Evolutionary conservation across 2,329 filamentous ascomycete genomes (phyloP), one percentile per base, ranked within the genome.

Genomic region (Sclerotinia trifoliorum): DNA sequence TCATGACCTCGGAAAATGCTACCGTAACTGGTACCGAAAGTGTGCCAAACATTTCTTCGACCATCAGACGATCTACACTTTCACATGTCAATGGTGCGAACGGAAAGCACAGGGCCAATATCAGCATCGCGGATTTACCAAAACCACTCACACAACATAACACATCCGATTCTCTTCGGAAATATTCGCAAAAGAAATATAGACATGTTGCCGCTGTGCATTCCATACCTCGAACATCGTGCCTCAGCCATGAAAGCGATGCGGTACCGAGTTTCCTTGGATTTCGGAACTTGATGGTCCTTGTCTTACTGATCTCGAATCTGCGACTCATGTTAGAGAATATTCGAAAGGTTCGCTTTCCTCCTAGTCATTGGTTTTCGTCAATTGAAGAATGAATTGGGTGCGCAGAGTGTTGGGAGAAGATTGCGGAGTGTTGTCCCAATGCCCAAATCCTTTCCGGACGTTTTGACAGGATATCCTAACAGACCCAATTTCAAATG

Each of bases 291-390:
- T 85, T 99, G 71, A 97, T 97, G 92, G 91, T 97, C 51, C 89
- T 98, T 76, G 92, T 97, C 49, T 81, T 97, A 70, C 88, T 98
- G 76, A 93, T 94, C 62, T 95, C 94, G 75, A 99, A 99, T 78
- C 80, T 99, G 64, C 89, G 95, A 72, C 84, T 99, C 75, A 92
- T 98, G 82, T 93, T 99, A 77, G 95, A 98, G 80, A 99, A 99
- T 78, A 66, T 68, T 44, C 66, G 60, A 65, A 68, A 68, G 66
- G 66, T 66, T 44, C 19, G 39, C 48, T 21, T 29, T 24, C 42
- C 42, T 19, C 26, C 42, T 26, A 21, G 29, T 58, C n/a, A 49
- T 32, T 21, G 56, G 56, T 35, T 26, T 11, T 69, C 35, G 52
- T 65, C 46, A 26, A 19, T 52, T 52, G 46, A 51, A 52, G 8